phyloP scores from a whole-genome alignment of 2,329 filamentous ascomycete species.

The Calonectria henricotiae region DNA sequence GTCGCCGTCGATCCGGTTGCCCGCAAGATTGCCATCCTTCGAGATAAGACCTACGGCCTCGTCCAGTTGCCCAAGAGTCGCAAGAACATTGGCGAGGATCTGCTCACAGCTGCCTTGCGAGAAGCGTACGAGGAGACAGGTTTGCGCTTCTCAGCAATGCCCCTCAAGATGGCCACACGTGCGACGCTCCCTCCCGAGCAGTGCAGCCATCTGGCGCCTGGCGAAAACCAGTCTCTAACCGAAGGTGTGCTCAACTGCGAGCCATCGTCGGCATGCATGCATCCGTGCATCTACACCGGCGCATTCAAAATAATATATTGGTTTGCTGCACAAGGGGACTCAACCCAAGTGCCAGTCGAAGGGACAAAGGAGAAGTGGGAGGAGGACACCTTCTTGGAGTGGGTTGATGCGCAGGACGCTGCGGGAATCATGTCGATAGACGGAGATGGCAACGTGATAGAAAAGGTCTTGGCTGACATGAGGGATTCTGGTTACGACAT shows the following conservation, averaged over 20 bases:
- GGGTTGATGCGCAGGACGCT: constrained; percentile 49
- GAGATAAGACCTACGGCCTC: constrained; percentile 62
- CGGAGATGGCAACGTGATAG: constrained; percentile 50
- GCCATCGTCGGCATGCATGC: constrained; percentile 57
- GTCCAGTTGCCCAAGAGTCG: constrained; percentile 67
- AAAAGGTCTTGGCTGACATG: constrained; percentile 52
- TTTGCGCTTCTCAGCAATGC: constrained; percentile 58
- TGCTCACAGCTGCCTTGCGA: constrained; percentile 62
- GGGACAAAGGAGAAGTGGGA: constrained; percentile 56
- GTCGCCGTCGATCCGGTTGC: constrained; percentile 61
- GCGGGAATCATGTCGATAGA: constrained; percentile 45
- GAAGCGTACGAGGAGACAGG: constrained; percentile 68
- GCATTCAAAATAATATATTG: constrained; percentile 62
- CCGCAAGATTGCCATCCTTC: constrained; percentile 62
- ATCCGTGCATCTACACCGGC: constrained; percentile 57
- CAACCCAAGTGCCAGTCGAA: constrained; percentile 45
- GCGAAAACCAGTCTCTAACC: constrained; percentile 49
- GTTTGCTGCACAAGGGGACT: constrained; percentile 58
- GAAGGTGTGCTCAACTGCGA: constrained; percentile 56
- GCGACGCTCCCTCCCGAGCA: constrained; percentile 56
- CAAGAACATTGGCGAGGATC: constrained; percentile 65
- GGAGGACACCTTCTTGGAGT: constrained; percentile 45
- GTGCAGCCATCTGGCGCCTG: constrained; percentile 4
- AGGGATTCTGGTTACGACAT: constrained; percentile 50
- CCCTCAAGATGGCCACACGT: constrained; percentile 62